Evolutionary conservation across 257 asterid genomes (phyloP).

Genomic region (Anisodus acutangulus): DNA sequence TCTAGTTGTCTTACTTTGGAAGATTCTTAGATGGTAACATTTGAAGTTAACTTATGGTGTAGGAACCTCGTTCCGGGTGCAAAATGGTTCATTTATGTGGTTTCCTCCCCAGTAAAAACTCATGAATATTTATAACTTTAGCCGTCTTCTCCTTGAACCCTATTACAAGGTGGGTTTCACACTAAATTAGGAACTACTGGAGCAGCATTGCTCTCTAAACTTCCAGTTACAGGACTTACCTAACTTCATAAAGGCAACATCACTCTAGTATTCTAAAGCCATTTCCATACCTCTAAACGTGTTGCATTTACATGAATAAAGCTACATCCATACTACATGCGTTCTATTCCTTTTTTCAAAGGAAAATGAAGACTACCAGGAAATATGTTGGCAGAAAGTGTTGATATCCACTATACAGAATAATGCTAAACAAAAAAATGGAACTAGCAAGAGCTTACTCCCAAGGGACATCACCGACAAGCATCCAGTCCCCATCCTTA

Average conservation of each 20-base stretch:
- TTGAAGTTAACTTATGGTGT: too few relatives aligned
- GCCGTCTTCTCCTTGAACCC: background rate
- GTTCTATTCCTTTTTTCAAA: background rate
- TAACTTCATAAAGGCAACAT: background rate
- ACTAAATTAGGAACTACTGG: background rate
- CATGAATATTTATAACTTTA: background rate
- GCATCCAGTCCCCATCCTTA: slow-evolving; percentile 85
- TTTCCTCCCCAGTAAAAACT: background rate
- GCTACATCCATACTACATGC: background rate
- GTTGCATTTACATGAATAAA: background rate
- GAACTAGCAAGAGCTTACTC: slow-evolving; percentile 53
- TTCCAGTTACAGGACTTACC: background rate
- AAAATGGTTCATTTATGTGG: too few relatives aligned
- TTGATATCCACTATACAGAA: background rate
- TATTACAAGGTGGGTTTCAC: background rate
- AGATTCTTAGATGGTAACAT: too few relatives aligned
- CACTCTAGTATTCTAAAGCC: too few relatives aligned
- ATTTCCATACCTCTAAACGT: too few relatives aligned
- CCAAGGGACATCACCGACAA: slow-evolving; percentile 84
- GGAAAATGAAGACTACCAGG: background rate
- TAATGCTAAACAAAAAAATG: background rate
- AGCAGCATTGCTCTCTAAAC: background rate
- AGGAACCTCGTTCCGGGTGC: too few relatives aligned
- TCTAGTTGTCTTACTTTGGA: background rate
- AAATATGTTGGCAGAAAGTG: background rate